Evolutionary conservation across 2,329 filamentous ascomycete species (phyloP).

Genomic region (Lizonia empirigonia): DNA sequence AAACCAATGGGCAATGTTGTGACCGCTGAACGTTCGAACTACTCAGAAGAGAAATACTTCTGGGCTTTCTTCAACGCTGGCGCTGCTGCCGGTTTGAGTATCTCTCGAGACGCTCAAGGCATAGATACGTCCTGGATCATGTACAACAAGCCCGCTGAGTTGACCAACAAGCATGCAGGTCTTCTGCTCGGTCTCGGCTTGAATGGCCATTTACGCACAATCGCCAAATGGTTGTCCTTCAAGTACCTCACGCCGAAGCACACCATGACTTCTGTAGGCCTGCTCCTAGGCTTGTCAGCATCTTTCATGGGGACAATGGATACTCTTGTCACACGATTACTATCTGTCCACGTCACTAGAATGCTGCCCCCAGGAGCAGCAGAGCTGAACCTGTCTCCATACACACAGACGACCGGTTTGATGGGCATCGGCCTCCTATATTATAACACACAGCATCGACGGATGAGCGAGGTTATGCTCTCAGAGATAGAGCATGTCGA

Average conservation of each 20-base stretch:
- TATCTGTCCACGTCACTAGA: conserved; percentile 94
- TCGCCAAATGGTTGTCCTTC: conserved; percentile 98
- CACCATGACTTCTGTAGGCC: conserved; percentile 96
- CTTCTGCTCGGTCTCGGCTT: conserved; percentile 89
- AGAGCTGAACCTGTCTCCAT: conserved; percentile 88
- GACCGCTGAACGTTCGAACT: conserved; percentile 84
- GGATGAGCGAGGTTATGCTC: conserved; percentile 99
- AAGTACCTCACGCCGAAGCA: conserved; percentile 99
- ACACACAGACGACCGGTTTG: conserved; percentile 93
- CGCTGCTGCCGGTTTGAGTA: conserved; percentile 88
- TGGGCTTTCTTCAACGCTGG: conserved; percentile 99
- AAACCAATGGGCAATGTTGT: conserved; percentile 91
- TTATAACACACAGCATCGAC: conserved; percentile 91
- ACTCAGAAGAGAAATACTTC: conserved; percentile 94
- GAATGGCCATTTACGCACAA: conserved; percentile 89
- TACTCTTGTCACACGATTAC: conserved; percentile 84
- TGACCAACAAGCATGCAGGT: conserved; percentile 95
- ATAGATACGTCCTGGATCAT: conserved; percentile 99
- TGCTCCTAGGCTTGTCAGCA: conserved; percentile 89
- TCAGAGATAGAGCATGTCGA: conserved; percentile 93
- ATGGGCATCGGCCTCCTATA: conserved; percentile 97
- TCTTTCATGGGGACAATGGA: conserved; percentile 98
- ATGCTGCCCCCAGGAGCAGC: conserved; percentile 92
- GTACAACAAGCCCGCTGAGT: conserved; percentile 92
- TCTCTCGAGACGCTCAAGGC: conserved; percentile 85